Evolutionary conservation across 495 filamentous ascomycete genomes (phyloP).

Genomic region (Aspergillus funiculosus): DNA sequence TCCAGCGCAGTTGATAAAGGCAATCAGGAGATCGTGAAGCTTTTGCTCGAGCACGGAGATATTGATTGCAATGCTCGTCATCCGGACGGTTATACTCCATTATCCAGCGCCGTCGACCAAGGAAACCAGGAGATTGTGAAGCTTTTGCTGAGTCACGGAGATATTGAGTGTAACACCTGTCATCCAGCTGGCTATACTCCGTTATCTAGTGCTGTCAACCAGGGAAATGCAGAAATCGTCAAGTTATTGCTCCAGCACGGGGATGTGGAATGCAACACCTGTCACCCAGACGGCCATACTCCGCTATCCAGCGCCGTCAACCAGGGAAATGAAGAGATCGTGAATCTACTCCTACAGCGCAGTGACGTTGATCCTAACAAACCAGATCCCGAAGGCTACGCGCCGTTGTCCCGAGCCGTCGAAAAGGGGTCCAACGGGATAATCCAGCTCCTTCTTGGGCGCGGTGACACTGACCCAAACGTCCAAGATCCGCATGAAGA

Average conservation of each 20-base stretch:
- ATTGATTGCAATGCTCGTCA: slow-evolving; percentile 4
- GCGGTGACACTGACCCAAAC: slow-evolving; percentile 12
- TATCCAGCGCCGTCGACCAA: slow-evolving; percentile 9
- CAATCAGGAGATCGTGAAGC: slow-evolving; percentile 17
- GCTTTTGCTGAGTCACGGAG: slow-evolving; percentile 14
- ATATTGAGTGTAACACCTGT: slow-evolving; percentile 3
- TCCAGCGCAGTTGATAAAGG: slow-evolving; percentile 9
- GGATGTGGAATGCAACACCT: slow-evolving; percentile 5
- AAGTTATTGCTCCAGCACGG: slow-evolving; percentile 14
- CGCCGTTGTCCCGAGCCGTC: slow-evolving; percentile 25
- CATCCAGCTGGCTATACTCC: slow-evolving; percentile 10
- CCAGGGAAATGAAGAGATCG: slow-evolving; percentile 15
- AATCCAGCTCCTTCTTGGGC: slow-evolving; percentile 20
- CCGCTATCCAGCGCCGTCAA: slow-evolving; percentile 10
- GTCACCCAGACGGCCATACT: slow-evolving; percentile 8
- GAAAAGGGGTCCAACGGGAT: slow-evolving; percentile 18
- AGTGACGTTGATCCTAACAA: slow-evolving; percentile 18
- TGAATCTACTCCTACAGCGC: slow-evolving; percentile 19
- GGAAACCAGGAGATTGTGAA: slow-evolving; percentile 17
- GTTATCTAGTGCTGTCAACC: slow-evolving; percentile 6
- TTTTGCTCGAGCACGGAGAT: slow-evolving; percentile 15
- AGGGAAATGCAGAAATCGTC: slow-evolving; percentile 17
- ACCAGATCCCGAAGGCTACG: slow-evolving; percentile 22
- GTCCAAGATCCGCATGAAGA: slow-evolving; percentile 7
- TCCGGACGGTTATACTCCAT: slow-evolving; percentile 9